Evolutionary conservation across 306 rosid genomes (phyloP).

Genomic region (Trifolium subterraneum): DNA sequence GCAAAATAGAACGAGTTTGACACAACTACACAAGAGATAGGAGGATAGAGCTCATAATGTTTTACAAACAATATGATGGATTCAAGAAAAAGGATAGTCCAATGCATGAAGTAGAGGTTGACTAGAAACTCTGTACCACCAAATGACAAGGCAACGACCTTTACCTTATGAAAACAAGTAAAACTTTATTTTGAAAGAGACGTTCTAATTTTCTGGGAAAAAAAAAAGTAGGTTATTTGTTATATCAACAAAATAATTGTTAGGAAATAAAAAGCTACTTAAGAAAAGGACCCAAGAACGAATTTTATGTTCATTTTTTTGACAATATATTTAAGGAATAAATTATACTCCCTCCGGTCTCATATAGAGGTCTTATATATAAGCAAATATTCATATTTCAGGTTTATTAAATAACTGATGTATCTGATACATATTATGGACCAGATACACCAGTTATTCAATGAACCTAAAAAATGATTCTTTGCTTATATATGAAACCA

Average conservation of each 20-base stretch:
- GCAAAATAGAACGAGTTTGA: constrained; percentile 5
- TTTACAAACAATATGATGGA: constrained; percentile 21
- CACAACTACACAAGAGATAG: constrained; percentile 13
- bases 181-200: neutral
- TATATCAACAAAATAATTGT: constrained; percentile 28
- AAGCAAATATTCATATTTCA: no score
- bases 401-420: no score
- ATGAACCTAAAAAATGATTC: no score
- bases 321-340: neutral
- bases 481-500: no score
- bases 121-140: neutral
- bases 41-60: constrained; percentile 16
- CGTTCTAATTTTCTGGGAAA: neutral
- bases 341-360: no score
- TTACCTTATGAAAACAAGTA: constrained; percentile 12
- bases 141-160: constrained; percentile 10
- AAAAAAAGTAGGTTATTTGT: neutral
- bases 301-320: neutral
- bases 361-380: no score
- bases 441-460: no score
- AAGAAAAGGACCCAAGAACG: constrained; percentile 3
- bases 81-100: neutral
- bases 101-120: neutral
- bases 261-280: neutral
- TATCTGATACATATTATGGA: no score